These are phyloP conservation scores for Ceratocystis lukuohia DNA, from an alignment of 2,329 filamentous ascomycete genomes.

Conservation along the genomic window DNA sequence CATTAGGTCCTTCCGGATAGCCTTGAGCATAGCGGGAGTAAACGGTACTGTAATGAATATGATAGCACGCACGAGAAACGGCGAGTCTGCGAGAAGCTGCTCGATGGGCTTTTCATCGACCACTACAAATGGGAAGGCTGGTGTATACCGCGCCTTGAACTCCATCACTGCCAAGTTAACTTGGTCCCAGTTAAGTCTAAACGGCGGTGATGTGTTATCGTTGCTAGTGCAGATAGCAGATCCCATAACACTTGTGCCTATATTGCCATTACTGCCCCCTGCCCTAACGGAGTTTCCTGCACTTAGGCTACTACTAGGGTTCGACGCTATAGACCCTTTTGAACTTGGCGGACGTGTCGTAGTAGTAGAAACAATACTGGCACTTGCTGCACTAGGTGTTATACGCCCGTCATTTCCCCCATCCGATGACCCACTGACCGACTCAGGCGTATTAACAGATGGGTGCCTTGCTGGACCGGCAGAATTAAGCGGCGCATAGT, in stretches of 20 bases:
- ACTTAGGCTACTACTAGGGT: background rate
- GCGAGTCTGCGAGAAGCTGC: conserved; percentile 27
- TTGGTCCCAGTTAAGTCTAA: conserved; percentile 30
- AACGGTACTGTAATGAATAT: conserved; percentile 29
- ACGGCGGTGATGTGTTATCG: conserved; percentile 22
- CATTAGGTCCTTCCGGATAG: conserved; percentile 32
- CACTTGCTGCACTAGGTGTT: background rate
- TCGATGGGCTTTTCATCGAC: conserved; percentile 25
- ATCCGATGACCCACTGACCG: conserved; percentile 14
- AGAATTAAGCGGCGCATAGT: background rate
- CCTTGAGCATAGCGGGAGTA: conserved; percentile 24
- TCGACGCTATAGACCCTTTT: conserved; percentile 9
- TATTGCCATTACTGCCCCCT: background rate
- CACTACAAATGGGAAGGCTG: conserved; percentile 30
- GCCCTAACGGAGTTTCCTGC: background rate
- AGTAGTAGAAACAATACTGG: background rate
- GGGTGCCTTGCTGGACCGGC: background rate
- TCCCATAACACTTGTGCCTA: background rate
- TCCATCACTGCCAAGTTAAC: conserved; percentile 27
- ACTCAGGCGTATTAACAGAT: conserved; percentile 17
- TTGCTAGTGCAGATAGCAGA: background rate
- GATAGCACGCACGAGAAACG: conserved; percentile 29
- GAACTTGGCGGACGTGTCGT: background rate
- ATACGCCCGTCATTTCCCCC: conserved; percentile 8
- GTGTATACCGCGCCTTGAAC: conserved; percentile 27